These are phyloP conservation scores for Osmanthus fragrans DNA, from an alignment of 257 asterid species.

Conservation along the genomic window DNA sequence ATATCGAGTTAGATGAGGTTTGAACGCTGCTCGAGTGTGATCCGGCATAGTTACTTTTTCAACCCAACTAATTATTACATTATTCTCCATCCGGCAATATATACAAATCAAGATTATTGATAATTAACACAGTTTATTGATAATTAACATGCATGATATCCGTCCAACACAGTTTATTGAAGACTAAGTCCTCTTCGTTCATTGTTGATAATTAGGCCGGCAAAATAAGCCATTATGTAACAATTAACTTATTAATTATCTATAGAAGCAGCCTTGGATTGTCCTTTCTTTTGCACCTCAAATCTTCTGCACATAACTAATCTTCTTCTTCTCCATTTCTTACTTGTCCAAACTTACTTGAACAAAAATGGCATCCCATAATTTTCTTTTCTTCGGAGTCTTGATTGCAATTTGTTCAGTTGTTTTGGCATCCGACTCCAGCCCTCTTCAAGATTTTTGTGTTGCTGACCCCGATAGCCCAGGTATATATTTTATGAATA, in stretches of 20 bases:
- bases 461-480: slow-evolving; percentile 36
- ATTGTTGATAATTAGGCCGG: not conserved
- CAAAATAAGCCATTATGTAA: not conserved
- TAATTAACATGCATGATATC: not conserved
- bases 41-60: too few species aligned
- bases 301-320: not conserved
- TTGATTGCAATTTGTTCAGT: slow-evolving; percentile 21
- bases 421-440: slow-evolving; percentile 46
- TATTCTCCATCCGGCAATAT: not conserved
- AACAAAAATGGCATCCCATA: slow-evolving; percentile 27
- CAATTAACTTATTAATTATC: not conserved
- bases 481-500: slow-evolving; percentile 18
- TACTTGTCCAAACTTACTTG: not conserved
- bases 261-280: not conserved
- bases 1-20: too few species aligned
- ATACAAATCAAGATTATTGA: not conserved
- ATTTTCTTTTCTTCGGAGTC: slow-evolving; percentile 18
- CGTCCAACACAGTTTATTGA: not conserved
- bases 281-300: not conserved
- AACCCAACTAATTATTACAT: too few species aligned
- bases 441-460: slow-evolving; percentile 55
- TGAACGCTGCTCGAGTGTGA: too few species aligned
- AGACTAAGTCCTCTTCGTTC: not conserved
- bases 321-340: not conserved
- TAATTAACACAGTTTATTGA: too few species aligned